Percentiles rank a stretch among this genome's conserved stretches.
Evolutionary conservation across 129 eudicot genomes (phyloP).

Genomic region (Flaveria trinervia): DNA sequence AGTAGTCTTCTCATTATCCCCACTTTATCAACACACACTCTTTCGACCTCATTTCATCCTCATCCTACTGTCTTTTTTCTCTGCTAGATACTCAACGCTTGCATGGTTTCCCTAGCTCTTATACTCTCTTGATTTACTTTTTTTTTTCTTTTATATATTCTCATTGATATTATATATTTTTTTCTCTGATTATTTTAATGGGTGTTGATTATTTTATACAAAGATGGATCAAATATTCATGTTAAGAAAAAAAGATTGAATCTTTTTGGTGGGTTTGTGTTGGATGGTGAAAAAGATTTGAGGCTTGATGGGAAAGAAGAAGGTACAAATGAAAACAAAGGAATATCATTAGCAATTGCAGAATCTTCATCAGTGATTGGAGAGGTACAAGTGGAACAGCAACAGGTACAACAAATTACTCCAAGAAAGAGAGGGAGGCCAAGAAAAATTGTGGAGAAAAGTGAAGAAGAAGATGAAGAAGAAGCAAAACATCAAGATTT

Average conservation of each 20-base stretch:
- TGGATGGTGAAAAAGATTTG: conserved; percentile 31
- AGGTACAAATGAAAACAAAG: conserved; percentile 46
- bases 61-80: conserved; percentile 29
- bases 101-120: conserved; percentile 28
- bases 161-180: background rate
- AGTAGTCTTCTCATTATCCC: conserved; percentile 42
- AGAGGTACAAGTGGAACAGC: conserved; percentile 39
- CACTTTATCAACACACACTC: conserved; percentile 37
- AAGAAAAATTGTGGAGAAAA: conserved; percentile 48
- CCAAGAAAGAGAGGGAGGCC: conserved; percentile 80
- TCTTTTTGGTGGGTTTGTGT: conserved; percentile 27
- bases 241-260: conserved; percentile 17
- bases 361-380: conserved; percentile 58
- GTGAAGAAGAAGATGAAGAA: conserved; percentile 35
- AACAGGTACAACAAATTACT: conserved; percentile 40
- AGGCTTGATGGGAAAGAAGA: conserved; percentile 62
- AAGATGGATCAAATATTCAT: conserved; percentile 21
- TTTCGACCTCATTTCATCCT: conserved; percentile 45
- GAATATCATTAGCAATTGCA: conserved; percentile 54
- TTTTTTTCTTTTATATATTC: background rate
- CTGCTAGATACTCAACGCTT: conserved; percentile 19
- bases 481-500: conserved; percentile 24
- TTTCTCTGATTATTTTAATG: conserved; percentile 7
- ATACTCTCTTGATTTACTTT: background rate
- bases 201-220: conserved; percentile 32